These are phyloP conservation scores for Trichophyton equinum DNA, from an alignment of 2,329 filamentous ascomycete species.

Conservation along the genomic window DNA sequence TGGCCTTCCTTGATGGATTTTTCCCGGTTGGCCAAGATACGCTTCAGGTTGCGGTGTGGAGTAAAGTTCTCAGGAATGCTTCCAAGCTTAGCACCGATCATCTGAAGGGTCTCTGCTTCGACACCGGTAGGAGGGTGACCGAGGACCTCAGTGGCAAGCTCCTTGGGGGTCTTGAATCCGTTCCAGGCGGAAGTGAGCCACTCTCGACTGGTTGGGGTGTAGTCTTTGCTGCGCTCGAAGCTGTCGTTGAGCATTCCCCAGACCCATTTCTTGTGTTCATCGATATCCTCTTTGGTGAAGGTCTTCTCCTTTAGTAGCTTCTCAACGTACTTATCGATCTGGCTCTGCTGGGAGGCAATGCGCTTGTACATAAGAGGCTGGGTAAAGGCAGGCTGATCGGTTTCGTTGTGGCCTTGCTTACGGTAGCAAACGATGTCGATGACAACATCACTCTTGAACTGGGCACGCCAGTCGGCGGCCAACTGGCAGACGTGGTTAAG, in stretches of 20 bases:
- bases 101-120: conserved; percentile 56
- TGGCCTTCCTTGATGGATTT: conserved; percentile 88
- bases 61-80: conserved; percentile 71
- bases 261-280: conserved; percentile 99
- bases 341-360: conserved; percentile 69
- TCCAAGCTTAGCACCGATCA: conserved; percentile 72
- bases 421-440: conserved; percentile 98
- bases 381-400: conserved; percentile 98
- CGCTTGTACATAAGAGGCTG: conserved; percentile 99
- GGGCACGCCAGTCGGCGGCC: conserved; percentile 91
- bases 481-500: conserved; percentile 97
- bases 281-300: conserved; percentile 93
- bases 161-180: conserved; percentile 98
- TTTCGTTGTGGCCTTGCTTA: conserved; percentile 98
- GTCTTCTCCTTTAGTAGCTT: conserved; percentile 79
- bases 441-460: conserved; percentile 97
- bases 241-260: conserved; percentile 98
- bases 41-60: conserved; percentile 90
- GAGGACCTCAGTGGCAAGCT: conserved; percentile 83
- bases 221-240: conserved; percentile 94
- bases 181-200: conserved; percentile 99
- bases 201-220: conserved; percentile 90
- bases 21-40: conserved; percentile 76
- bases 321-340: conserved; percentile 82
- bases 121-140: conserved; percentile 83